Evolutionary conservation across 2,329 filamentous ascomycete genomes (phyloP).

Genomic region (Ceratocystiopsis sp.): DNA sequence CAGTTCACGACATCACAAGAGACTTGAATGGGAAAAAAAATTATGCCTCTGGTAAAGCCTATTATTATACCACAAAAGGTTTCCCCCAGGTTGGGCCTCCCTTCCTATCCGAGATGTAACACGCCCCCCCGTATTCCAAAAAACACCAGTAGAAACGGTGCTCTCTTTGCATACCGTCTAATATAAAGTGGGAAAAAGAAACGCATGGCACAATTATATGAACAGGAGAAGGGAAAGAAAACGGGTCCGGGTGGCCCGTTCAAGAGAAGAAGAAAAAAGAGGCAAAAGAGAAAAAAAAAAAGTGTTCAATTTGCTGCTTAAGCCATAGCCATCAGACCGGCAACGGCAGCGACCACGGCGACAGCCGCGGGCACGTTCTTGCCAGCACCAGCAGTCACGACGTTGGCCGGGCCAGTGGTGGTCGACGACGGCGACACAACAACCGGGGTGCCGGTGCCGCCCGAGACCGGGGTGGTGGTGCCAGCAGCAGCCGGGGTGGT

Average conservation of each 20-base stretch:
- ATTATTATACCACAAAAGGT: no score
- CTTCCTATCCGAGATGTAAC: no score
- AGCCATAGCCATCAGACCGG: slow-evolving; percentile 21
- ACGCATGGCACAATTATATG: neutral
- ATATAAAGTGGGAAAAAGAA: neutral
- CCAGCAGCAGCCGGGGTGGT: slow-evolving; percentile 18
- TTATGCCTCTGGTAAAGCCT: no score
- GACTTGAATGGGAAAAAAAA: no score
- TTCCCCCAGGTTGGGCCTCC: no score
- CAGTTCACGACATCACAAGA: no score
- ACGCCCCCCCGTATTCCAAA: no score
- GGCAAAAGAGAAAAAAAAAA: neutral
- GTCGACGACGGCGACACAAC: slow-evolving; percentile 1
- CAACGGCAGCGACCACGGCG: slow-evolving; percentile 19
- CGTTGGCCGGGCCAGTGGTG: slow-evolving; percentile 5
- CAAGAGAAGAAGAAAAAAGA: neutral
- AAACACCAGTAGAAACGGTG: no score
- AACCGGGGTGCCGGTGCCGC: neutral
- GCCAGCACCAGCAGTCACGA: slow-evolving; percentile 5
- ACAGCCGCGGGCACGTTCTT: slow-evolving; percentile 13
- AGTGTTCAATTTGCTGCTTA: slow-evolving; percentile 7
- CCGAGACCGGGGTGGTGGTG: neutral
- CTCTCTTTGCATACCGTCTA: neutral
- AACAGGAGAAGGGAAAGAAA: neutral
- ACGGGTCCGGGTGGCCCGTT: no score